Evolutionary conservation across 2,329 filamentous ascomycete species (phyloP), one percentile per base, ranked within the genome.

Genomic region (Monosporascus sp.): DNA sequence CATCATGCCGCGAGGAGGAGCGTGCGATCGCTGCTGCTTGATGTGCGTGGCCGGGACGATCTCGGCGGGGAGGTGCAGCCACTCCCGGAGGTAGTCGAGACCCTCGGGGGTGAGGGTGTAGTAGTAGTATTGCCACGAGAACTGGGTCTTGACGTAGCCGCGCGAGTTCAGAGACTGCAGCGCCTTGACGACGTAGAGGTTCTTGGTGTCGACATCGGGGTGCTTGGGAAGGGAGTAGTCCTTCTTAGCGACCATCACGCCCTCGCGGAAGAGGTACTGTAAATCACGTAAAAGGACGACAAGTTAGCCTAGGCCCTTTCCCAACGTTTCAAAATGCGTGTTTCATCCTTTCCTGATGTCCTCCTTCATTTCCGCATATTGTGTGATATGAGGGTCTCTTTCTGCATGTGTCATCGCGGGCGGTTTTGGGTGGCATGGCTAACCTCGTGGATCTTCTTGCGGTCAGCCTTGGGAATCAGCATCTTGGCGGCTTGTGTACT

Each of bases 41-140:
- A 99, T 97, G 88, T 99, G 94, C 72, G 94, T 99, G 72, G 95
- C 91, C 69, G 94, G 94, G 67, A 99, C 94, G 74, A 99, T 97
- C 87, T 99, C 94, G 75, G 94, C 92, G 72, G 94, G 94, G 70
- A 99, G 89, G 82, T 99, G 94, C 70, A 99, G 92, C 94, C 94
- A 99, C 85, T 99, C 94, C 75, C 94, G 93, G 77, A 99, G 92
- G 86, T 99, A 99, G 84, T 97, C 93, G 76, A 99, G 93, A 81
- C 94, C 94, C 85, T 97, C 92, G 73, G 92, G 90, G 76, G 93
- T 97, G 79, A 99, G 88, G 79, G 94, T 97, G 88, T 99, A 99
- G 89, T 99, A 99, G 88, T 97, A 96, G 86, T 92, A 96, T 81
- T 96, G 91, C 91, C 91, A 96, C 66, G 91, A 96, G 89, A 99